Evolutionary conservation across 2,329 filamentous ascomycete species (phyloP).

Genomic region (Fusarium burgessii): DNA sequence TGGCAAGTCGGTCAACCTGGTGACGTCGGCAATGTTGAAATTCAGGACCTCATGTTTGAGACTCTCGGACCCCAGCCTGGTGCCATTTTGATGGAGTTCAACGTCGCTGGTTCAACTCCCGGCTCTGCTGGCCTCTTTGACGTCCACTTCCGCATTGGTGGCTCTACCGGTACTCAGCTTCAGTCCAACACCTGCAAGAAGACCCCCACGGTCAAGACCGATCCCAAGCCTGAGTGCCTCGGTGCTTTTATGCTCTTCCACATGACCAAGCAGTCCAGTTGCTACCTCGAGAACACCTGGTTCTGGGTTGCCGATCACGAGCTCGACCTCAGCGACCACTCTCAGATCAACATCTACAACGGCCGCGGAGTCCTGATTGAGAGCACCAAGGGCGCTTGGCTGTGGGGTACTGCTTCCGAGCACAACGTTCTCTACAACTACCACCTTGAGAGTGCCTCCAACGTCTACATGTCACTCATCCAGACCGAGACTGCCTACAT

Average conservation of each 20-base stretch:
- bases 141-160: slow-evolving; percentile 93
- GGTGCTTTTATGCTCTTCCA: slow-evolving; percentile 80
- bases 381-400: slow-evolving; percentile 79
- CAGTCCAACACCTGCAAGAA: slow-evolving; percentile 85
- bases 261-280: slow-evolving; percentile 70
- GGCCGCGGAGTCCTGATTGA: slow-evolving; percentile 87
- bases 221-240: slow-evolving; percentile 74
- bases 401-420: slow-evolving; percentile 80
- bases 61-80: slow-evolving; percentile 86
- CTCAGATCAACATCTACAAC: slow-evolving; percentile 89
- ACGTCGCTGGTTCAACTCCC: slow-evolving; percentile 74
- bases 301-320: slow-evolving; percentile 94
- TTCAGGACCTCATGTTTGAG: slow-evolving; percentile 87
- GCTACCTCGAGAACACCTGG: slow-evolving; percentile 91
- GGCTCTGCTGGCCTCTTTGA: slow-evolving; percentile 91
- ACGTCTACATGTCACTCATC: slow-evolving; percentile 85
- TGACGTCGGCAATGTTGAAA: slow-evolving; percentile 84
- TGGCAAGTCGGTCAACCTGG: slow-evolving; percentile 85
- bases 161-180: slow-evolving; percentile 84
- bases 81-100: slow-evolving; percentile 93
- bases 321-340: slow-evolving; percentile 78
- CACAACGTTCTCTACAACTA: slow-evolving; percentile 83
- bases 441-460: slow-evolving; percentile 80
- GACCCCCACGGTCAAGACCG: slow-evolving; percentile 72
- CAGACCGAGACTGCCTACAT: slow-evolving; percentile 93